Evolutionary conservation across 2,329 filamentous ascomycete genomes (phyloP).

Genomic region (Ophiostoma fasciatum): DNA sequence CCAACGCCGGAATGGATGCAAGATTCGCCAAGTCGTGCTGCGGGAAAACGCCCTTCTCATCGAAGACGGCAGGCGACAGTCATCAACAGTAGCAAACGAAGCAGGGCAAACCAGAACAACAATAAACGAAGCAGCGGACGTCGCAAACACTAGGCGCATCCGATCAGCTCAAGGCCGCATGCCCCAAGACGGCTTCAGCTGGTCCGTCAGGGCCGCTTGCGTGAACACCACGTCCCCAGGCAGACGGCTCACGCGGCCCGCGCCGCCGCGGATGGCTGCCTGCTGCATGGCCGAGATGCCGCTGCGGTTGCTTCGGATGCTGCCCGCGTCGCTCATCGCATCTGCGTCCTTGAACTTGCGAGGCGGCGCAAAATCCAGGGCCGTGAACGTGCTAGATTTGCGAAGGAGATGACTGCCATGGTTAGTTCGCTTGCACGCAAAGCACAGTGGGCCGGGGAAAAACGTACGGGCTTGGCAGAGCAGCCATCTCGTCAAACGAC

Average conservation of each 20-base stretch:
- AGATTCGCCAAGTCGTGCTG: neutral
- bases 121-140: too few relatives aligned
- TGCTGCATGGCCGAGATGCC: slow-evolving; percentile 59
- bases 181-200: slow-evolving; percentile 44
- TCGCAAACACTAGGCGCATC: too few relatives aligned
- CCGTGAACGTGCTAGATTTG: slow-evolving; percentile 66
- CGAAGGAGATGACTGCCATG: slow-evolving; percentile 51
- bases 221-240: slow-evolving; percentile 73
- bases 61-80: too few relatives aligned
- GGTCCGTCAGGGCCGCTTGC: slow-evolving; percentile 46
- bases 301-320: slow-evolving; percentile 57
- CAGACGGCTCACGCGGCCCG: slow-evolving; percentile 73
- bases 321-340: slow-evolving; percentile 49
- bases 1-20: slow-evolving; percentile 2
- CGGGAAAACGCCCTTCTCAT: too few relatives aligned
- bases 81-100: too few relatives aligned
- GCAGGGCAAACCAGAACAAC: neutral
- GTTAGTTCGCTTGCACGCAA: too few relatives aligned
- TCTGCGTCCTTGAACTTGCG: slow-evolving; percentile 54
- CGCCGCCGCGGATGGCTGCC: slow-evolving; percentile 62
- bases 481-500: slow-evolving; percentile 72
- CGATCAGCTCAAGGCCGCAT: slow-evolving; percentile 32
- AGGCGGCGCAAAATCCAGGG: slow-evolving; percentile 67
- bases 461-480: slow-evolving; percentile 83
- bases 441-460: neutral